Percentiles rank a stretch among this genome's conserved stretches.
Conservation (phyloP, 176 grass and related monocot species). For the Triticum timopheevii region DNA sequence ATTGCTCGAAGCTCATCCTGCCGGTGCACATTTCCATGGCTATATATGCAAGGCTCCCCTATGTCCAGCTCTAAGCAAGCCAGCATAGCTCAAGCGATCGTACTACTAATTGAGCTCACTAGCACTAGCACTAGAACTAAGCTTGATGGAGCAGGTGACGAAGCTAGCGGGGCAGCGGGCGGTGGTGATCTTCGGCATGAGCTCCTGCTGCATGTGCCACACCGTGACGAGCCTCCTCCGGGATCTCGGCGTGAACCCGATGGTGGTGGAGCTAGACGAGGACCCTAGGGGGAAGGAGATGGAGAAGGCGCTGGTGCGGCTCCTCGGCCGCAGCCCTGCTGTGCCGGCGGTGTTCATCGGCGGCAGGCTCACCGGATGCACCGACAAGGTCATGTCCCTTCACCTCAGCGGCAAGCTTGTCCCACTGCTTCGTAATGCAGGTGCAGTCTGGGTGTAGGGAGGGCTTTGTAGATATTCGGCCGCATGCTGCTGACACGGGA, state of each 20-base stretch:
- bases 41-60: not conserved
- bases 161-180: conserved; percentile 63
- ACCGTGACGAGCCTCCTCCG: conserved; percentile 49
- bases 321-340: conserved; percentile 34
- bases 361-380: conserved; percentile 40
- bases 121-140: not conserved
- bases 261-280: conserved; percentile 39
- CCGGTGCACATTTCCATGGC: not conserved
- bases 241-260: conserved; percentile 50
- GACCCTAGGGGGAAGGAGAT: conserved; percentile 37
- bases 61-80: not conserved
- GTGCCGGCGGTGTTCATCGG: conserved; percentile 49
- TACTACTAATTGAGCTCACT: too few species aligned
- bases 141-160: conserved; percentile 51
- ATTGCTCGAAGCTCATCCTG: not conserved
- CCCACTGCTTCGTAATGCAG: conserved; percentile 17
- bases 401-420: conserved; percentile 42
- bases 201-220: conserved; percentile 88
- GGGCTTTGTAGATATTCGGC: not conserved
- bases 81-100: not conserved
- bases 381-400: conserved; percentile 51
- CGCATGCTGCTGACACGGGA: too few species aligned
- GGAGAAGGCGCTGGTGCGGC: conserved; percentile 37
- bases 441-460: not conserved
- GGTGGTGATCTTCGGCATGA: conserved; percentile 73